Percentiles rank a stretch among this genome's conserved stretches.
Conservation (phyloP, 1,139 yeast species). For the Scheffersomyces titani region DNA sequence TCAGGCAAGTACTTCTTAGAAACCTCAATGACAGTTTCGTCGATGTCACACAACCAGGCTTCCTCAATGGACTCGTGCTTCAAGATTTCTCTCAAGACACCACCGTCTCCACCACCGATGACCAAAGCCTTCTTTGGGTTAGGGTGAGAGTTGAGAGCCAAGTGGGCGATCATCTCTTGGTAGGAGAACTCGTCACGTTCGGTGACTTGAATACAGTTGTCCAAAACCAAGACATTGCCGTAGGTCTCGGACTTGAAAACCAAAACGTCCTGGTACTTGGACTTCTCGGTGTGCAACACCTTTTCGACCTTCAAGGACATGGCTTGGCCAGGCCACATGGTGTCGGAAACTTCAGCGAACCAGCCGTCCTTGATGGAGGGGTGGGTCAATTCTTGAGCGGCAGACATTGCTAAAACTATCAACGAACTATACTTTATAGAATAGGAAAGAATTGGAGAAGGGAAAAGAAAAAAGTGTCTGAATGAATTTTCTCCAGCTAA, state of each 20-base stretch:
- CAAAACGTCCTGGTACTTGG: conserved; percentile 77
- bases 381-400: conserved; percentile 55
- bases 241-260: conserved; percentile 85
- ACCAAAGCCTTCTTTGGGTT: conserved; percentile 87
- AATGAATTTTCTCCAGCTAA: not conserved
- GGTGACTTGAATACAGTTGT: conserved; percentile 88
- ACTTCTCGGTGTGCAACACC: conserved; percentile 75
- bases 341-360: conserved; percentile 86
- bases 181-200: conserved; percentile 94
- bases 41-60: conserved; percentile 90
- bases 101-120: conserved; percentile 97
- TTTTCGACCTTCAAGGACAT: conserved; percentile 82
- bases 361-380: conserved; percentile 81
- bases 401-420: conserved; percentile 7
- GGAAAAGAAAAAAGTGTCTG: not conserved
- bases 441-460: not conserved
- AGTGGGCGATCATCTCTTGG: conserved; percentile 93
- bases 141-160: conserved; percentile 87
- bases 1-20: conserved; percentile 83
- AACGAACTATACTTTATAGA: not conserved
- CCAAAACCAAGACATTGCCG: conserved; percentile 89
- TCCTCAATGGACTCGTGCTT: conserved; percentile 82
- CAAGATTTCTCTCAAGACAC: conserved; percentile 88
- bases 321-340: conserved; percentile 97
- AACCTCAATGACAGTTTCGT: conserved; percentile 82